Base-by-base conservation (phyloP, 176 grass and related monocot genomes). In the Rhynchospora tenuis region DNA sequence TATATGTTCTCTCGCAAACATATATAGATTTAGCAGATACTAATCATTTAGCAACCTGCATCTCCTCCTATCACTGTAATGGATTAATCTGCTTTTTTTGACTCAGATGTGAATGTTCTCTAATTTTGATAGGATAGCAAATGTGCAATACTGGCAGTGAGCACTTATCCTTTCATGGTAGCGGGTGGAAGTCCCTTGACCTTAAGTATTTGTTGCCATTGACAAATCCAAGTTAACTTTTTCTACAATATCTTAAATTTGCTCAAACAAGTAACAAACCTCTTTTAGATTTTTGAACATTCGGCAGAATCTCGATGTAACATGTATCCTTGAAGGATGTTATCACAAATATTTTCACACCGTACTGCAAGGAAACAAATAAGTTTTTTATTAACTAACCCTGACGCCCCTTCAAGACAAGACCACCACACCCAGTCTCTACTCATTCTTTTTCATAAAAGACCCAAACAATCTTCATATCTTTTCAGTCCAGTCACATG, bases 331-430 rank as follows among this genome's bases (percentile, higher is more conserved):
- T 88, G 86, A 93, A 93, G 9, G 91, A 93, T 83, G 88, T 93
- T 85, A 93, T 93, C 47, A 93, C 88, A 83, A 93, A 90, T 88
- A 93, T 90, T 87, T 93, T 93, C 73, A 93, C 88, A 16, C 91
- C 91, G 31, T 93, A 93, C 91, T 93, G 86, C 81, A 68, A 82
- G 45, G 81, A 88, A 66, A 88, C 24, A 26, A 84, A 70, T 31
- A 64, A 74, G 80, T 84, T 19, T 23, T 11, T 45, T 31, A 85
- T 65, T 31, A 78, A 27, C 14, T 27, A 52, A 7, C 44, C 16
- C 17, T 15, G 9, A n/a, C n/a, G n/a, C 1, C 59, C 42, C 67
- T 71, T 38, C 17, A 38, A n/a, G 38, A 46, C 6, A n/a, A 71
- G 6, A 55, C 48, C 24, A 54, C 73, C 17, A 76, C 24, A 76